These are phyloP conservation scores for Aspergillus funiculosus DNA, from an alignment of 495 filamentous ascomycete genomes.

Conservation along the genomic window DNA sequence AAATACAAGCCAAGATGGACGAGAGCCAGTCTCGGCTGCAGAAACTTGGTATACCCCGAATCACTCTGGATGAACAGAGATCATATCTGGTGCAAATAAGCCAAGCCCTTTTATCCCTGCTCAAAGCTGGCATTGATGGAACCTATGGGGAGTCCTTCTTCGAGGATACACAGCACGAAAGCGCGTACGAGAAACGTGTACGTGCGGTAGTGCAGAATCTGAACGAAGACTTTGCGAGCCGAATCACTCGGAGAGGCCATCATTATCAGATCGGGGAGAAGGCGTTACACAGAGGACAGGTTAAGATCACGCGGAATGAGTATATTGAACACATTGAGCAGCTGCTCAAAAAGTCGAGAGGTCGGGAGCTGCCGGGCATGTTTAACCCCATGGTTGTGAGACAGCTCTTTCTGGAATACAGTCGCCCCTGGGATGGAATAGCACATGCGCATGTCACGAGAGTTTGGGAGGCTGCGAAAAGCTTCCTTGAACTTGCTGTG, in stretches of 20 bases:
- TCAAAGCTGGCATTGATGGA: slow-evolving; percentile 49
- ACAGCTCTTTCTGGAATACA: slow-evolving; percentile 49
- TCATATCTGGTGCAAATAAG: slow-evolving; percentile 49
- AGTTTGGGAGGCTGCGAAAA: slow-evolving; percentile 32
- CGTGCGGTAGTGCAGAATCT: slow-evolving; percentile 55
- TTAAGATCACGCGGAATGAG: slow-evolving; percentile 29
- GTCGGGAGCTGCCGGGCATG: slow-evolving; percentile 47
- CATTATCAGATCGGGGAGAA: slow-evolving; percentile 12
- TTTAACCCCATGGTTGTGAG: slow-evolving; percentile 46
- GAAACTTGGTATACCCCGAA: slow-evolving; percentile 46
- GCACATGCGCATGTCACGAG: slow-evolving; percentile 27
- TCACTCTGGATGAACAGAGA: slow-evolving; percentile 44
- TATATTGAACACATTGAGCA: slow-evolving; percentile 35
- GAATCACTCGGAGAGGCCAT: slow-evolving; percentile 45
- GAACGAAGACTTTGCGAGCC: slow-evolving; percentile 46
- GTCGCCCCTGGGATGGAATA: slow-evolving; percentile 40
- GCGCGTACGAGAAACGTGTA: slow-evolving; percentile 42
- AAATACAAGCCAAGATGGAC: slow-evolving; percentile 43
- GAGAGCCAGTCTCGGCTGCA: slow-evolving; percentile 28
- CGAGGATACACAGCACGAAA: slow-evolving; percentile 28
- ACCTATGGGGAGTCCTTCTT: slow-evolving; percentile 55
- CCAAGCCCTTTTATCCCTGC: slow-evolving; percentile 42
- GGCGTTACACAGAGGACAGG: slow-evolving; percentile 9
- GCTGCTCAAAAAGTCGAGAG: slow-evolving; percentile 35
- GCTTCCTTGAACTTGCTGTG: slow-evolving; percentile 32